Evolutionary conservation across 352 stramenopile genomes (phyloP).

Genomic region (Phytophthora capsici): DNA sequence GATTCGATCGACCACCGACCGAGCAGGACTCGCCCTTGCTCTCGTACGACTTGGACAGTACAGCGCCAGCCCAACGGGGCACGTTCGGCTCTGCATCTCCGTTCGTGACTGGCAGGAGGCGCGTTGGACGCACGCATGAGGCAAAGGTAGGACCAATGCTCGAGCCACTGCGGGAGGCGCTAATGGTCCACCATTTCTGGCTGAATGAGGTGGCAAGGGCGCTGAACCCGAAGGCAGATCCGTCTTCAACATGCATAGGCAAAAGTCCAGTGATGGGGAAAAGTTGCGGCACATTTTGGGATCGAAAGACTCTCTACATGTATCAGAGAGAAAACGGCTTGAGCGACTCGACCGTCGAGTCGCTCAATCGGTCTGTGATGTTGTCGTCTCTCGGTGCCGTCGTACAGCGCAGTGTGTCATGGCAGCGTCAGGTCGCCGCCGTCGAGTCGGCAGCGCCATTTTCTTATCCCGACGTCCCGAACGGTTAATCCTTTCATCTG

Average conservation of each 20-base stretch:
- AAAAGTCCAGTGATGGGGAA: background rate
- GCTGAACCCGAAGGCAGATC: conserved; percentile 16
- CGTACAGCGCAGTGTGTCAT: background rate
- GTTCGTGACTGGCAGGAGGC: background rate
- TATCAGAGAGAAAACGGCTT: background rate
- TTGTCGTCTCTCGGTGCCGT: conserved; percentile 12
- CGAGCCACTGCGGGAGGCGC: background rate
- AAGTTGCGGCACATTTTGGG: background rate
- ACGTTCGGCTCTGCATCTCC: conserved; percentile 22
- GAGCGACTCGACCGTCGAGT: background rate
- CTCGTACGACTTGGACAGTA: conserved; percentile 30
- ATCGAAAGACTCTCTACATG: too few relatives aligned
- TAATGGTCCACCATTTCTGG: conserved; percentile 20
- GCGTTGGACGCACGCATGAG: background rate
- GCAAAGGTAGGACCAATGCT: conserved; percentile 32
- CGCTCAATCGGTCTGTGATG: background rate
- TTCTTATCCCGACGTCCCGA: too few relatives aligned
- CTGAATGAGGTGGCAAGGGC: conserved; percentile 4
- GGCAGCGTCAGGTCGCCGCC: conserved; percentile 9
- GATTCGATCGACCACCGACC: background rate
- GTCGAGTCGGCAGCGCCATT: conserved; percentile 22
- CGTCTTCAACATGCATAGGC: conserved; percentile 15
- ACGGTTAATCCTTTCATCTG: conserved; percentile 4
- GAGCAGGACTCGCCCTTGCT: conserved; percentile 12
- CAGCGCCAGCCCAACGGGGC: conserved; percentile 31